These are phyloP conservation scores for Beauveria rudraprayagi DNA, from an alignment of 2,329 filamentous ascomycete species.

Conservation along the genomic window DNA sequence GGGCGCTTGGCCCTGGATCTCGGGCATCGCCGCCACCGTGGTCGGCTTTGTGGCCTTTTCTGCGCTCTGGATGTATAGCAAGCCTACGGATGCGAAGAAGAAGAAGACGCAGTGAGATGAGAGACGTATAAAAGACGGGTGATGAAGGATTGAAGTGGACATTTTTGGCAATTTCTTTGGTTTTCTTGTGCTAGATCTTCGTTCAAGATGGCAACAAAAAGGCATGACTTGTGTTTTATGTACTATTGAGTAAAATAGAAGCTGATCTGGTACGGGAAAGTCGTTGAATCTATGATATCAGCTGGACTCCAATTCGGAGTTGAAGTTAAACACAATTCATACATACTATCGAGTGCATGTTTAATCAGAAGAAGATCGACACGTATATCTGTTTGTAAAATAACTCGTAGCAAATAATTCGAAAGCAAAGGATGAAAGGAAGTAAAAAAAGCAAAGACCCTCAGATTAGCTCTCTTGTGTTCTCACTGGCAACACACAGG, in stretches of 20 bases:
- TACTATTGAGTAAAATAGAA: background rate
- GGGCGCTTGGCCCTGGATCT: conserved; percentile 90
- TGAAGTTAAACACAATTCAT: background rate
- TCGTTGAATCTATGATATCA: background rate
- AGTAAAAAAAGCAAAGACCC: conserved; percentile 23
- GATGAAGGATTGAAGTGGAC: conserved; percentile 11
- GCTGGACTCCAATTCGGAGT: background rate
- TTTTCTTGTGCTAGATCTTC: background rate
- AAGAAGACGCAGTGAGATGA: conserved; percentile 40
- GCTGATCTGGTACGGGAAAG: background rate
- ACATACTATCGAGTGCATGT: background rate
- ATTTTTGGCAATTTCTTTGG: conserved; percentile 3
- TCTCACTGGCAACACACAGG: conserved; percentile 41
- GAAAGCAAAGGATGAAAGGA: background rate
- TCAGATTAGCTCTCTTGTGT: conserved; percentile 51
- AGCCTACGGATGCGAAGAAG: conserved; percentile 30
- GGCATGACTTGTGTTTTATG: conserved; percentile 2
- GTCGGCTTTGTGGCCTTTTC: conserved; percentile 80
- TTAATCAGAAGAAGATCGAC: background rate
- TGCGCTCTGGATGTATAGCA: conserved; percentile 74
- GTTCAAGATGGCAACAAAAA: background rate
- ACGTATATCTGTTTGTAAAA: background rate
- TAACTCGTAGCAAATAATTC: background rate
- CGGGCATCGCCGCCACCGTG: conserved; percentile 77
- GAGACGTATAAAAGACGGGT: background rate